These are phyloP conservation scores for Fusarium sp. DNA, from an alignment of 2,329 filamentous ascomycete genomes.

Conservation along the genomic window DNA sequence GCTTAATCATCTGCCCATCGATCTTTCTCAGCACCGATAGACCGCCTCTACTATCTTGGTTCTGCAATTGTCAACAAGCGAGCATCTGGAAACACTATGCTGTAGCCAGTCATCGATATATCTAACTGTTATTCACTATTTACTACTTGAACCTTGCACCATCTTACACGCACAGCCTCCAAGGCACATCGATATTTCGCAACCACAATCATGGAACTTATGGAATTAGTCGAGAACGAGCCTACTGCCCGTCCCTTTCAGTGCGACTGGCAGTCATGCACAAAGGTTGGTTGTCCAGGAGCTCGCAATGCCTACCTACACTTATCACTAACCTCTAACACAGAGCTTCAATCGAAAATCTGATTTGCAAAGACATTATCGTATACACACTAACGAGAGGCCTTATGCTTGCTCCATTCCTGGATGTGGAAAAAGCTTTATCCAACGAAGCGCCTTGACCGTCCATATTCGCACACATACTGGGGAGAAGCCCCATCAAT, in stretches of 20 bases:
- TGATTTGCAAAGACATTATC: slow-evolving; percentile 75
- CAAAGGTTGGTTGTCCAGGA: slow-evolving; percentile 61
- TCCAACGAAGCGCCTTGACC: slow-evolving; percentile 75
- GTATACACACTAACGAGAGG: slow-evolving; percentile 77
- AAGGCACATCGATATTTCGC: slow-evolving; percentile 1
- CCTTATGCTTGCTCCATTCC: slow-evolving; percentile 71
- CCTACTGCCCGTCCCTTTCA: slow-evolving; percentile 70
- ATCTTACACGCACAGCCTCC: slow-evolving; percentile 1
- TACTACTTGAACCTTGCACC: not conserved
- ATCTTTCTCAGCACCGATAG: not conserved
- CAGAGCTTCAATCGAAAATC: slow-evolving; percentile 80
- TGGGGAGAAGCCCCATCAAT: slow-evolving; percentile 77
- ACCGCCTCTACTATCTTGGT: not conserved
- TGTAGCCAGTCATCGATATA: slow-evolving; percentile 20
- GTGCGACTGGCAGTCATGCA: slow-evolving; percentile 71
- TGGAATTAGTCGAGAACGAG: slow-evolving; percentile 73
- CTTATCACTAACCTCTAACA: slow-evolving; percentile 20
- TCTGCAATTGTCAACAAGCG: slow-evolving; percentile 6
- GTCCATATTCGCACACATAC: slow-evolving; percentile 78
- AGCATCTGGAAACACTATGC: slow-evolving; percentile 23
- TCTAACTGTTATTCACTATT: not conserved
- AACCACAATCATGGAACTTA: slow-evolving; percentile 63
- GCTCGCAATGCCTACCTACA: not conserved
- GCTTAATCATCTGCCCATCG: not conserved
- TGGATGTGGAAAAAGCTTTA: slow-evolving; percentile 76